These are phyloP conservation scores for Thraustochytrium aureum DNA, from an alignment of 352 stramenopile genomes.

Conservation along the genomic window DNA sequence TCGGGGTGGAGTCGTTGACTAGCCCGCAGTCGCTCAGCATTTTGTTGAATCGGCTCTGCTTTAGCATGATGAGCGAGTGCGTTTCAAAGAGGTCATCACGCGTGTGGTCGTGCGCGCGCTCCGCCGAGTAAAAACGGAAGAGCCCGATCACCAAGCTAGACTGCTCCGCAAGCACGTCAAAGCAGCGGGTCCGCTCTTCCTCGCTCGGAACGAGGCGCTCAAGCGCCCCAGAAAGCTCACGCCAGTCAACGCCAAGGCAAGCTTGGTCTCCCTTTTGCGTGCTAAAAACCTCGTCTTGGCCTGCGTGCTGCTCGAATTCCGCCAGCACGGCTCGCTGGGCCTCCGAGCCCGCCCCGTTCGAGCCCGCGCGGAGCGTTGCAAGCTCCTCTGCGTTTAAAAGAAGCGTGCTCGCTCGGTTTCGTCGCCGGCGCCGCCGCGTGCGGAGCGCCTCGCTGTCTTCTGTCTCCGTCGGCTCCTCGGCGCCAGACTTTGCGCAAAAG, in stretches of 20 bases:
- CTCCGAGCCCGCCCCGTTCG: background rate
- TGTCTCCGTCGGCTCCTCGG: background rate
- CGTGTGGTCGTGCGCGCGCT: background rate
- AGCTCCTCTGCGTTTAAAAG: background rate
- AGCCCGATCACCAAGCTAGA: background rate
- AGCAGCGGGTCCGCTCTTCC: background rate
- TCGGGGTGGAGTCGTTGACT: background rate
- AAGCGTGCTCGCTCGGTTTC: background rate
- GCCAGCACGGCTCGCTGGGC: background rate
- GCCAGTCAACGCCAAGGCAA: background rate
- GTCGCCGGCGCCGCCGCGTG: background rate
- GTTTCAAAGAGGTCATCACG: background rate
- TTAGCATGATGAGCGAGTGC: background rate
- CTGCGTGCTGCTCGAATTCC: background rate
- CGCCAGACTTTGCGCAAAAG: background rate
- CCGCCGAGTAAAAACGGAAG: constrained; percentile 4
- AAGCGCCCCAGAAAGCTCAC: background rate
- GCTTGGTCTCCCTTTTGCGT: background rate
- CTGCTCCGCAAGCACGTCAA: background rate
- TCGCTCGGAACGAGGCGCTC: background rate
- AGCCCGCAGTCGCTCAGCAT: background rate
- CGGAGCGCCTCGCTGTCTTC: background rate
- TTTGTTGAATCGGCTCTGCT: background rate
- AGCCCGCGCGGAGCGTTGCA: background rate
- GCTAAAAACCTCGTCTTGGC: background rate